These are phyloP conservation scores for Entomophthora muscae DNA, from an alignment of 371 early-diverging fungal species.

Conservation along the genomic window DNA sequence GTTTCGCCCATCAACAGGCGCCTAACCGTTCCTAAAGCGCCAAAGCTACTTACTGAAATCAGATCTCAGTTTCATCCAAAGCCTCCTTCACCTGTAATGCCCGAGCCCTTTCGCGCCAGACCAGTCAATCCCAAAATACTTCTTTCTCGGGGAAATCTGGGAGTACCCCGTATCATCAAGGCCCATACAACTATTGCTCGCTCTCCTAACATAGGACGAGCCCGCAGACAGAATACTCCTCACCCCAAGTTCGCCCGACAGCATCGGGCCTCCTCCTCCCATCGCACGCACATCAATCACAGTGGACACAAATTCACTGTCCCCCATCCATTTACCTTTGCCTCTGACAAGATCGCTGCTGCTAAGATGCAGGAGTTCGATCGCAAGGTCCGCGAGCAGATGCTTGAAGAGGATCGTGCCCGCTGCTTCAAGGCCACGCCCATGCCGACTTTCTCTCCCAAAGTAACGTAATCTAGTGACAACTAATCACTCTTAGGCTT, in stretches of 20 bases:
- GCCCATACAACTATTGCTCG: neutral
- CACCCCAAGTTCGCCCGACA: neutral
- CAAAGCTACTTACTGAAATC: neutral
- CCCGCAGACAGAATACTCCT: neutral
- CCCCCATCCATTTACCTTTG: neutral
- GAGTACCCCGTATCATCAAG: neutral
- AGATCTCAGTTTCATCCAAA: neutral
- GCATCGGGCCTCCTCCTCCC: neutral
- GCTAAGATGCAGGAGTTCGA: neutral
- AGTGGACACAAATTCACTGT: neutral
- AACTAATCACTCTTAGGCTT: neutral
- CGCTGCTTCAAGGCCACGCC: neutral
- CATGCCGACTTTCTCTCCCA: slow-evolving; percentile 10
- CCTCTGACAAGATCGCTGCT: neutral
- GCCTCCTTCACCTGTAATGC: neutral
- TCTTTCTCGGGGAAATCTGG: neutral
- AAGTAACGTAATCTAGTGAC: neutral
- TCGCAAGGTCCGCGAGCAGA: neutral
- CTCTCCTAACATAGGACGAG: neutral
- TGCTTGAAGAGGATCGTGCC: neutral
- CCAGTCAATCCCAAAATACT: neutral
- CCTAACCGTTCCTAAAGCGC: neutral
- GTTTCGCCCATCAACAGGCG: neutral
- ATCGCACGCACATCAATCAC: neutral
- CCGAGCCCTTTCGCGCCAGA: neutral